phyloP scores from a whole-genome alignment of 2,329 filamentous ascomycete genomes.

The Clonostachys solani region DNA sequence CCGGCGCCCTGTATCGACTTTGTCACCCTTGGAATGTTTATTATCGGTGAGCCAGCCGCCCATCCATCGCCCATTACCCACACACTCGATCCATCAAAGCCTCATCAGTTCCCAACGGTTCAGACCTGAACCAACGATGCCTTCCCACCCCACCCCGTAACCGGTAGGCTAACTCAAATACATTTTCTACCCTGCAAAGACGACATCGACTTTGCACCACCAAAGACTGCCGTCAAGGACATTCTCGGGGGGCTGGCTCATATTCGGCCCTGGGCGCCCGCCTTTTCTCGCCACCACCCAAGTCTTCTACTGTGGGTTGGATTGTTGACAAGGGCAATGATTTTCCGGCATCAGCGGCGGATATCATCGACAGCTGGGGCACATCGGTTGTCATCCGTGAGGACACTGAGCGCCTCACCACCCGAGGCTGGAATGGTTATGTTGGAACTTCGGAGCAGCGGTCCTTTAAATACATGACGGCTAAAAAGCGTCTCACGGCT shows the following conservation, averaged over 20 bases:
- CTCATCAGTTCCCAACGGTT: background rate
- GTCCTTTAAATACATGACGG: constrained; percentile 83
- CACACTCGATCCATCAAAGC: background rate
- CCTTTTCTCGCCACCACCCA: constrained; percentile 69
- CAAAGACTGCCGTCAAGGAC: constrained; percentile 63
- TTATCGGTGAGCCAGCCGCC: constrained; percentile 52
- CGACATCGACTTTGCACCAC: constrained; percentile 81
- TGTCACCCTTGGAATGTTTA: constrained; percentile 70
- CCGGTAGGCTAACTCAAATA: background rate
- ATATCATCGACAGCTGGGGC: constrained; percentile 67
- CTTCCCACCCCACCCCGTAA: background rate
- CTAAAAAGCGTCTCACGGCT: constrained; percentile 77
- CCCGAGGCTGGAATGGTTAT: constrained; percentile 91
- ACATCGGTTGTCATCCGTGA: constrained; percentile 69
- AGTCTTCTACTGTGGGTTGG: constrained; percentile 74
- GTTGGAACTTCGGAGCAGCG: constrained; percentile 57
- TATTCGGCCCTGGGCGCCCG: constrained; percentile 87
- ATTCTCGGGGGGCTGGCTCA: constrained; percentile 87
- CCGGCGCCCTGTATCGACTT: constrained; percentile 46
- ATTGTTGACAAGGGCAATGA: constrained; percentile 87
- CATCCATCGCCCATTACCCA: background rate
- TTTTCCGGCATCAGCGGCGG: constrained; percentile 66
- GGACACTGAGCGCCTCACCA: constrained; percentile 68
- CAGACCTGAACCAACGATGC: background rate
- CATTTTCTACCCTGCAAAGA: constrained; percentile 44